A percentile compares a stretch with the other conserved stretches of the same genome.
Conservation (phyloP, 176 grass and related monocot genomes). For the Rhynchospora tenuis region DNA sequence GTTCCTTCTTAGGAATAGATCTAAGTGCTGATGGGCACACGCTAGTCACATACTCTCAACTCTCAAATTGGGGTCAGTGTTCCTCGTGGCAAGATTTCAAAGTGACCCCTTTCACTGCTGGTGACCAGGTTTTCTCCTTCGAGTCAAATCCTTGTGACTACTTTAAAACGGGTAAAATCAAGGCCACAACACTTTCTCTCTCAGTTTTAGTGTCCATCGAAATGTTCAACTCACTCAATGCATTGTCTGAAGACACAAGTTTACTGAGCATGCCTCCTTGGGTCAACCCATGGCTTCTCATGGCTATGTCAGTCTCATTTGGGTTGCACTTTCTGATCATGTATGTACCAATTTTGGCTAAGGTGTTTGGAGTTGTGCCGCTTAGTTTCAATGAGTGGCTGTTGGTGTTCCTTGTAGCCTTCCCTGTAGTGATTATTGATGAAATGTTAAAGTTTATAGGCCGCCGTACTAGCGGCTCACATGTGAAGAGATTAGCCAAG, state of each 20-base stretch:
- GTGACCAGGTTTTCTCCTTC: slow-evolving; percentile 55
- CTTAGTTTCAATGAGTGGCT: slow-evolving; percentile 90
- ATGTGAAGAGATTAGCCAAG: too few species aligned
- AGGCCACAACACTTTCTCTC: slow-evolving; percentile 73
- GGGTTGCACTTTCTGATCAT: slow-evolving; percentile 87
- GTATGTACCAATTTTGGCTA: slow-evolving; percentile 73
- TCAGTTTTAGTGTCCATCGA: slow-evolving; percentile 85
- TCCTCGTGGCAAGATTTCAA: slow-evolving; percentile 68
- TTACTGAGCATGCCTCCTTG: slow-evolving; percentile 83
- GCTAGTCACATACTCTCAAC: slow-evolving; percentile 82
- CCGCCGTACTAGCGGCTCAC: background rate
- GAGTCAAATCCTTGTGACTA: slow-evolving; percentile 74
- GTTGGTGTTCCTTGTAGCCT: slow-evolving; percentile 64
- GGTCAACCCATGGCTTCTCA: slow-evolving; percentile 86
- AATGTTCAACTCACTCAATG: slow-evolving; percentile 98
- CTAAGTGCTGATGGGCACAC: slow-evolving; percentile 78
- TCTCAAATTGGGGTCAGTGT: slow-evolving; percentile 85
- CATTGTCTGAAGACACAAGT: slow-evolving; percentile 83
- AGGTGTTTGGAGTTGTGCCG: slow-evolving; percentile 79
- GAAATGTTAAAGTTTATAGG: slow-evolving; percentile 83
- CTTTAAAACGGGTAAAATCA: slow-evolving; percentile 84
- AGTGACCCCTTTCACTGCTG: slow-evolving; percentile 66
- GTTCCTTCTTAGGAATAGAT: slow-evolving; percentile 93
- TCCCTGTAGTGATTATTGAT: slow-evolving; percentile 77
- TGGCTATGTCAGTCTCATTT: slow-evolving; percentile 79